Conservation (phyloP, 129 eudicot species). For the Oenanthe sinensis region DNA sequence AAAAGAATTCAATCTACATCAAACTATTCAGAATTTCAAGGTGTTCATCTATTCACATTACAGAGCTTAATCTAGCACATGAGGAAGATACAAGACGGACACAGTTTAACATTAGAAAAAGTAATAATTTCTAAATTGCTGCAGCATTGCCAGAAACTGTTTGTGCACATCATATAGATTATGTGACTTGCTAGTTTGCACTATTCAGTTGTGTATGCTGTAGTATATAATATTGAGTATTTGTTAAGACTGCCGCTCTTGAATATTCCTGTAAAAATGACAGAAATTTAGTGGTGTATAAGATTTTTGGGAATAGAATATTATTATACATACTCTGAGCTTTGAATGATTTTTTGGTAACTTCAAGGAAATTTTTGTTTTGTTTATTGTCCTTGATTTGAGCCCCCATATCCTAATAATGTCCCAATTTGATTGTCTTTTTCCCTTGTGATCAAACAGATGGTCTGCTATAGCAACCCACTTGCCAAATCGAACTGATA, state of each 20-base stretch:
- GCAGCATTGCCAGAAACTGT: not conserved
- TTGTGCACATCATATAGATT: not conserved
- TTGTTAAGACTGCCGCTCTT: not conserved
- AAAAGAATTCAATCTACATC: not conserved
- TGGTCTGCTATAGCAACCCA: slow-evolving; percentile 49
- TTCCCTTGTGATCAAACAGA: slow-evolving; percentile 6
- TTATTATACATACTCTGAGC: not conserved
- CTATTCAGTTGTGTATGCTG: not conserved
- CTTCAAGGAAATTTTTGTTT: slow-evolving; percentile 13
- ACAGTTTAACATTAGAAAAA: not conserved
- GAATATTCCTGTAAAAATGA: slow-evolving; percentile 1
- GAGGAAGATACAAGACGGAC: not conserved
- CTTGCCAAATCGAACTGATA: slow-evolving; percentile 31
- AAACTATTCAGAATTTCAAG: not conserved
- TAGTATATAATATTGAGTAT: not conserved
- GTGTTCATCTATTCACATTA: not conserved
- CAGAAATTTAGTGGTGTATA: not conserved
- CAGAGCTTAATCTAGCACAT: not conserved
- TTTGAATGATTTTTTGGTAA: slow-evolving; percentile 1
- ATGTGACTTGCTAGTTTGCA: not conserved
- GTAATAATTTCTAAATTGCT: not conserved
- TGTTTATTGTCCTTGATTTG: not conserved
- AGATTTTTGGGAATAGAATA: not conserved
- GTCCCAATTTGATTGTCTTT: not conserved
- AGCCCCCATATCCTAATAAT: not conserved